These are phyloP conservation scores for Sonneratia caseolaris DNA, from an alignment of 345 rosid genomes.

Conservation along the genomic window DNA sequence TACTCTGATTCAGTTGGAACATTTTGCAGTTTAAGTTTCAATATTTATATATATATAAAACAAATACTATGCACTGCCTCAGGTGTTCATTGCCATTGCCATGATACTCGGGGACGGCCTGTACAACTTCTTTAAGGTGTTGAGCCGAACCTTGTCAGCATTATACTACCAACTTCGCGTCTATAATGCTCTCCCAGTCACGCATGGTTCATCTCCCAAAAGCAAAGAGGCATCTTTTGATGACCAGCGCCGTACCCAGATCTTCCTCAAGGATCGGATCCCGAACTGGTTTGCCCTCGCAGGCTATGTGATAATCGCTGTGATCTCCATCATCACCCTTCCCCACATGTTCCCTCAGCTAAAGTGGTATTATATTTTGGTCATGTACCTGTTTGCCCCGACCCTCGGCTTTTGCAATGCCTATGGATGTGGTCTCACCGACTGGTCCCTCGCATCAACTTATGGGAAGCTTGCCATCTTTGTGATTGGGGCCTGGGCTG, in stretches of 20 bases:
- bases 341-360: conserved; percentile 17
- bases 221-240: conserved; percentile 9
- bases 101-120: conserved; percentile 19
- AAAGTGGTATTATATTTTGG: conserved; percentile 24
- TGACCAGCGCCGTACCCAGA: conserved; percentile 9
- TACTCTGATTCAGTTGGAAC: background rate
- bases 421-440: conserved; percentile 24
- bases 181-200: conserved; percentile 1
- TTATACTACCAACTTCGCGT: conserved; percentile 5
- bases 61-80: background rate
- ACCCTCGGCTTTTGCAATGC: conserved; percentile 20
- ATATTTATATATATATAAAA: background rate
- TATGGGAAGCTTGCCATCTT: conserved; percentile 20
- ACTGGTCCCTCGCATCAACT: conserved; percentile 15
- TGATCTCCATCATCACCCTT: conserved; percentile 12
- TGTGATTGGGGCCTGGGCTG: conserved; percentile 20
- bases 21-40: background rate
- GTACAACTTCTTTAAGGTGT: conserved; percentile 20
- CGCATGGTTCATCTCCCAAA: background rate
- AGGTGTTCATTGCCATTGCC: conserved; percentile 19
- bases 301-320: conserved; percentile 9
- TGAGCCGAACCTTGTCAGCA: conserved; percentile 7
- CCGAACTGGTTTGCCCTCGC: conserved; percentile 14
- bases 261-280: conserved; percentile 20
- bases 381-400: conserved; percentile 14